A percentile compares a stretch with the other conserved stretches of the same genome.
Conservation (phyloP, 169 alveolate species). For the Cryptosporidium ryanae region DNA sequence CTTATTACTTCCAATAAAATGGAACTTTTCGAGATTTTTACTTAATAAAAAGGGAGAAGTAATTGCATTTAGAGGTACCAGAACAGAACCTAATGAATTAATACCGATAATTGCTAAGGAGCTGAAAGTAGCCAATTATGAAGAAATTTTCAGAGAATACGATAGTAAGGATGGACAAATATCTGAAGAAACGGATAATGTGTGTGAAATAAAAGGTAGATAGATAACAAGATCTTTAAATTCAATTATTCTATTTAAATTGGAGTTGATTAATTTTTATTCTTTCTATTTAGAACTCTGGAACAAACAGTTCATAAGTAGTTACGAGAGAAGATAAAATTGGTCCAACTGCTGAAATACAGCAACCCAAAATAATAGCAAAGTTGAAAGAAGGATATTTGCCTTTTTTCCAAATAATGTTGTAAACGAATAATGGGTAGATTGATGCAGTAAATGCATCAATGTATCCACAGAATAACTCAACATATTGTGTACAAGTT, state of each 20-base stretch:
- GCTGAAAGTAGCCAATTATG: constrained; percentile 26
- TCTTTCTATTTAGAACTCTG: neutral
- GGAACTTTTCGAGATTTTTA: constrained; percentile 63
- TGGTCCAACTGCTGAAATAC: constrained; percentile 69
- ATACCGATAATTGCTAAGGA: constrained; percentile 49
- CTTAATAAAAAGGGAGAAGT: constrained; percentile 33
- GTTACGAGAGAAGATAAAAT: constrained; percentile 47
- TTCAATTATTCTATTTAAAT: neutral
- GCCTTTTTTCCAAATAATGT: constrained; percentile 24
- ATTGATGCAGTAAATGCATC: constrained; percentile 72
- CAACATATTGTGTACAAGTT: constrained; percentile 73
- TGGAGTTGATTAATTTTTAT: neutral
- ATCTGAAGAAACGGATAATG: neutral
- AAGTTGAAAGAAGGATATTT: constrained; percentile 35
- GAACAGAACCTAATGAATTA: constrained; percentile 53
- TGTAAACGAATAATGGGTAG: constrained; percentile 58
- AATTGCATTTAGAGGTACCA: constrained; percentile 61
- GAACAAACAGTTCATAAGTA: constrained; percentile 42
- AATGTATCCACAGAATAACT: constrained; percentile 66
- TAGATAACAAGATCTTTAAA: neutral
- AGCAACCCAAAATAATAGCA: constrained; percentile 19
- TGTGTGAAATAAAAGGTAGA: constrained; percentile 12
- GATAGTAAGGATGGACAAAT: constrained; percentile 13
- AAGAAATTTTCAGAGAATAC: constrained; percentile 15
- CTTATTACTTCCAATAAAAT: constrained; percentile 21